Conservation (phyloP, 306 rosid species). For the Vicia villosa region DNA sequence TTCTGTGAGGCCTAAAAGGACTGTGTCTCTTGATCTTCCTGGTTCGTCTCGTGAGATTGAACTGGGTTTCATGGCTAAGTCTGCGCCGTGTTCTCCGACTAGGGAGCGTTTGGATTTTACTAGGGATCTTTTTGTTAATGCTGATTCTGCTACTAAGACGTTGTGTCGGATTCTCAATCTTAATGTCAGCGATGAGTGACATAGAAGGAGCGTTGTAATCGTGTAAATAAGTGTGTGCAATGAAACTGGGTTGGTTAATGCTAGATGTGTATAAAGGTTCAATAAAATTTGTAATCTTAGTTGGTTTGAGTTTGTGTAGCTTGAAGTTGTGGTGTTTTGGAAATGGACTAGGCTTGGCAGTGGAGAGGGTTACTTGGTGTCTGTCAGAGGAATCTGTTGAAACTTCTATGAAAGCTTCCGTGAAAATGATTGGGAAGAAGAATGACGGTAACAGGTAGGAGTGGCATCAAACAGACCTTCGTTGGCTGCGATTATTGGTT, state of each 20-base stretch:
- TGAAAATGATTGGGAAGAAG: slow-evolving; percentile 38
- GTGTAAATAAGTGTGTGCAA: slow-evolving; percentile 48
- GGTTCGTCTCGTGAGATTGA: slow-evolving; percentile 48
- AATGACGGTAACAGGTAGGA: slow-evolving; percentile 31
- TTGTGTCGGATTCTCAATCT: slow-evolving; percentile 78
- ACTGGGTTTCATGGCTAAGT: slow-evolving; percentile 55
- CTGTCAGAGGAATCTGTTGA: slow-evolving; percentile 30
- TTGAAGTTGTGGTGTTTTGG: slow-evolving; percentile 42
- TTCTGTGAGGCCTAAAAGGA: slow-evolving; percentile 65
- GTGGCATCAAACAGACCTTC: slow-evolving; percentile 40
- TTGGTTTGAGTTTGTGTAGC: slow-evolving; percentile 45
- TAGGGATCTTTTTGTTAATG: slow-evolving; percentile 46
- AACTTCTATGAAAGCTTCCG: slow-evolving; percentile 31
- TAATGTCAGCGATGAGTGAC: slow-evolving; percentile 52
- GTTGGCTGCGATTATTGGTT: slow-evolving; percentile 33
- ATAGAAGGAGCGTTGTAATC: slow-evolving; percentile 37
- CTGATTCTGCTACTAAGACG: slow-evolving; percentile 68
- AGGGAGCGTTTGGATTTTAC: slow-evolving; percentile 47
- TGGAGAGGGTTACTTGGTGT: slow-evolving; percentile 38
- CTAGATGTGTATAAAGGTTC: slow-evolving; percentile 51
- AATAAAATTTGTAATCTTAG: slow-evolving; percentile 48
- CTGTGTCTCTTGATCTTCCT: slow-evolving; percentile 66
- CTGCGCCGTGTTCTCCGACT: slow-evolving; percentile 64
- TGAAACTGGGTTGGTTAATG: slow-evolving; percentile 34
- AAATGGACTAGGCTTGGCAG: slow-evolving; percentile 25